Evolutionary conservation across 805 yeast genomes (phyloP), one percentile per base, ranked within the genome.

Genomic region (Wickerhamiella kazuoi): DNA sequence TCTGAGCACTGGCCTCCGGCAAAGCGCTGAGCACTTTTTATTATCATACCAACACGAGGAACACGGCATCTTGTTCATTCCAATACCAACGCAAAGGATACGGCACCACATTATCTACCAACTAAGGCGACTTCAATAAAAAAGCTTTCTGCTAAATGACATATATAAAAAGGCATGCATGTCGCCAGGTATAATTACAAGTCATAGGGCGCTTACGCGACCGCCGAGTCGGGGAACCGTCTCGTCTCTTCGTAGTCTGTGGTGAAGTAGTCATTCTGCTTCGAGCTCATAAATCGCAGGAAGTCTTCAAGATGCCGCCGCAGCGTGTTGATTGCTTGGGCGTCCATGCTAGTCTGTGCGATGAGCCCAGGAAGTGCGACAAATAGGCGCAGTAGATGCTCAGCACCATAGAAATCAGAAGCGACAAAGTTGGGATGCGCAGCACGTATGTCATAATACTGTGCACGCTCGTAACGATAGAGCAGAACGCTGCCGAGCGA

Each of bases 331-430:
- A 78, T 60, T 39, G 84, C 73, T 42, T 74, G 76, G n/a, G 69
- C 65, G 50, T 84, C 95, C 84, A 84, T 79, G 7, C 74, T 61
- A 1, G 94, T 74, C 45, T 75, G 76, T 0, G 82, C 69, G 39
- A 86, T 68, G n/a, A 84, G 60, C 9, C 83, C 90, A 0, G 98
- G 97, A 34, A 90, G 59, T 1, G 80, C 65, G 14, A 81, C 77
- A 46, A 84, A 63, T 41, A 87, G 59, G 46, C 98, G 64, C 43
- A 87, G 59, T 29, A 90, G 60, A 57, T 86, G 96, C 49, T 81
- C 86, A 1, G 77, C 67, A 0, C 95, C 94, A 51, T 86, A 87
- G 0, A 77, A 54, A 2, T 67, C 64, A 43, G 69, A 54, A 35
- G 64, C 52, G 13, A 59, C 56, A 38, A 53, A 54, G 37, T 57